Evolutionary conservation across 352 stramenopile genomes (phyloP), one percentile per base, ranked within the genome.

Genomic region (Globisporangium camurandrum): DNA sequence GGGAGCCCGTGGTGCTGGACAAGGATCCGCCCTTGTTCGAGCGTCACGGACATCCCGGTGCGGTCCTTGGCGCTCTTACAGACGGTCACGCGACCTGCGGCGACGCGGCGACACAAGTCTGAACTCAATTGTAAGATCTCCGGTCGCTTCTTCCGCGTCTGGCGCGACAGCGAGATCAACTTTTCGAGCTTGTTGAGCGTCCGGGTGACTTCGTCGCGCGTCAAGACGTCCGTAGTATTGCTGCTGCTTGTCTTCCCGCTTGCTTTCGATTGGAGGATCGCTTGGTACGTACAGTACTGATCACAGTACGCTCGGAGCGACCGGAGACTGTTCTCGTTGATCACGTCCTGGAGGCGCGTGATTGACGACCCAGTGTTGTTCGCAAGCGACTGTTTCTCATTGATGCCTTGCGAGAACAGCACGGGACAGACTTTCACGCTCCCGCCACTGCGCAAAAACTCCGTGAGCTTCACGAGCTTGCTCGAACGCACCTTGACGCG

Each of bases 51-150:
- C 95, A 99, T 99, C 5, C 91, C 93, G 33, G 95, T 99, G 38
- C 95, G 86, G 66, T 99, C 95, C 67, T 99, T 99, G n/a, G 94
- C 95, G 37, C 77, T 96, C 58, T 99, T 99, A 60, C 95, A 99
- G 62, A 98, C 97, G 0, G 96, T 96, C 40, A 96, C 78, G 37
- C 88, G 86, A 3, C 91, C 93, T 22, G 80, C 94, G 10, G 85
- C 74, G 30, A 98, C 71, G 28, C 66, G 52, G 8, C 82, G 79
- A 56, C 79, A 90, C 30, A 93, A 59, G 47, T 93, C 82, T 2
- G 82, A 90, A 55, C 72, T 87, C 51, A 93, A 53, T 54, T 90
- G 79, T n/a, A 93, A 46, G 42, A 93, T 93, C 65, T 93, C 82
- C 0, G 82, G 79, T 4, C 82, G 77, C 66, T 93, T 93, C 66